Evolutionary conservation across 768 basidiomycete species (phyloP).

Genomic region (Suillus hirtellus): DNA sequence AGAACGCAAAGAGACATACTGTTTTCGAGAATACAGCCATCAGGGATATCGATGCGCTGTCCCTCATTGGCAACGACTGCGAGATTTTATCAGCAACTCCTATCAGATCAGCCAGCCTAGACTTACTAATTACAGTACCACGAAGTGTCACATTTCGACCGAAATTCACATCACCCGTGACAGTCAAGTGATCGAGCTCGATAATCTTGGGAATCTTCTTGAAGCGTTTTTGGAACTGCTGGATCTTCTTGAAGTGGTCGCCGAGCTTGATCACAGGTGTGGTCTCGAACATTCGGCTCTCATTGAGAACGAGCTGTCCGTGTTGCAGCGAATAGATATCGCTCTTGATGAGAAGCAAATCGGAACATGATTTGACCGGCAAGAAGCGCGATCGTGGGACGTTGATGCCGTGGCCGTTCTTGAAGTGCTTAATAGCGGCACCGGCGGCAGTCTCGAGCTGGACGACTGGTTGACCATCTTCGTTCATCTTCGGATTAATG

Average conservation of each 20-base stretch:
- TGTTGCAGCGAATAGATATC: constrained; percentile 72
- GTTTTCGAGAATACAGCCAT: constrained; percentile 72
- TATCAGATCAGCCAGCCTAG: background rate
- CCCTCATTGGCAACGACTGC: constrained; percentile 75
- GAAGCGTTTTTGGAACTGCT: constrained; percentile 73
- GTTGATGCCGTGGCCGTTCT: constrained; percentile 67
- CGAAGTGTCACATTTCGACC: constrained; percentile 64
- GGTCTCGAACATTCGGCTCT: constrained; percentile 55
- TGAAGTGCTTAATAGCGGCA: constrained; percentile 74
- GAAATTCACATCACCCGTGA: constrained; percentile 68
- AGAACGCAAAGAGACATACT: constrained; percentile 35
- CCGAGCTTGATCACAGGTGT: constrained; percentile 79
- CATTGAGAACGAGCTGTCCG: constrained; percentile 65
- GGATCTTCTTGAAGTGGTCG: constrained; percentile 76
- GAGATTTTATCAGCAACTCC: background rate
- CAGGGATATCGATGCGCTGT: constrained; percentile 71
- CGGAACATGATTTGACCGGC: constrained; percentile 64
- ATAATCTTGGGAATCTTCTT: constrained; percentile 72
- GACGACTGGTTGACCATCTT: constrained; percentile 69
- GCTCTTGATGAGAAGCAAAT: constrained; percentile 64
- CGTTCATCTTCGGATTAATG: constrained; percentile 68
- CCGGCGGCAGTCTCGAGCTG: constrained; percentile 81
- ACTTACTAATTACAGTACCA: constrained; percentile 62
- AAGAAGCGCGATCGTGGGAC: constrained; percentile 74
- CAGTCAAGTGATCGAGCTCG: constrained; percentile 75